Base-by-base conservation (phyloP, 192 early-diverging fungal species). In the Coemansia sp. region DNA sequence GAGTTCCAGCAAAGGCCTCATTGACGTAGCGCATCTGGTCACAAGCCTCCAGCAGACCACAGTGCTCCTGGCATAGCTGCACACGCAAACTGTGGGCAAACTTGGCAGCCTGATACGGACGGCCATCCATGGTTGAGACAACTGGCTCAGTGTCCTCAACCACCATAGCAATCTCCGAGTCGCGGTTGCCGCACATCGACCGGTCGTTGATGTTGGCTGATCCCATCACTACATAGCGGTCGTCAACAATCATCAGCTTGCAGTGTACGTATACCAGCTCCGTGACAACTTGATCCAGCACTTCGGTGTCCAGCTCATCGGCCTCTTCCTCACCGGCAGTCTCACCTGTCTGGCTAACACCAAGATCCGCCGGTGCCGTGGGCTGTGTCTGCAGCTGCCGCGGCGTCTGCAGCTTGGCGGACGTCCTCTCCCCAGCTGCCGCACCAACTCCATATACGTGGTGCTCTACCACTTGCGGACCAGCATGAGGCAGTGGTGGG, bases 171-270 rank as follows among this genome's bases (percentile, higher is more conserved):
- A 96, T 87, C 75, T 96, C 94, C 10, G 91, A 93, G 67, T 96
- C 93, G 58, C 89, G 89, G 61, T 87, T 87, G 32, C 94, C 94
- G 48, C 87, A 73, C 78, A 92, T 92, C 0, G 94, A 96, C 5
- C 94, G 89, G 78, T 96, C 94, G 69, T 96, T 96, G 69, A 96
- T 85, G 68, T 96, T 96, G 41, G 93, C 91, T 26, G 90, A 92
- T 6, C 94, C 94, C 71, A 89, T 88, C 23, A 95, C 79, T 44
- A 93, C 90, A 48, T 84, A 85, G 12, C 82, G 84, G 60, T 95
- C 94, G 65, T 95, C 94, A 9, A 93, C 85, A 64, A 95, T 93
- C 87, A 95, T 86, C 41, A 92, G 68, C 66, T 94, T 90, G 57
- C 87, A 89, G 82, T 95, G 93, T 38, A 95, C 87, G 68, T 95